These are phyloP conservation scores for Aspergillus quadricinctus DNA, from an alignment of 2,329 filamentous ascomycete genomes.

Conservation along the genomic window DNA sequence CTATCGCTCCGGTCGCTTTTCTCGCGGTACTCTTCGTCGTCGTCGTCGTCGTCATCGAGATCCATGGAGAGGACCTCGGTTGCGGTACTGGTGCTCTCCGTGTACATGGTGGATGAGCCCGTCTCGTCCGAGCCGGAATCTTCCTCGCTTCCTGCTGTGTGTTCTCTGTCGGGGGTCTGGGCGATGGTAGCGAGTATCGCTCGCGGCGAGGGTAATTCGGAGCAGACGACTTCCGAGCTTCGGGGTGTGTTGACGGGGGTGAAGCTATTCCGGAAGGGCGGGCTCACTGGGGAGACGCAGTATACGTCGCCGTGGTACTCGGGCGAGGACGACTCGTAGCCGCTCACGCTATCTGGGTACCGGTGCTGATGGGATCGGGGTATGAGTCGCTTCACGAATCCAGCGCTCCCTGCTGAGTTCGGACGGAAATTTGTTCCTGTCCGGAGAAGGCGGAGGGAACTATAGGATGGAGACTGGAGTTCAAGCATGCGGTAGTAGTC, in stretches of 20 bases:
- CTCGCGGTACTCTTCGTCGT: conserved; percentile 19
- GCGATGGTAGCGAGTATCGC: conserved; percentile 21
- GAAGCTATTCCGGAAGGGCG: conserved; percentile 36
- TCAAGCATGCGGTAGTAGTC: conserved; percentile 31
- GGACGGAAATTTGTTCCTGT: conserved; percentile 2
- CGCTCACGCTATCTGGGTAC: conserved; percentile 26
- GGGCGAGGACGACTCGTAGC: conserved; percentile 39
- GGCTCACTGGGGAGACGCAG: conserved; percentile 38
- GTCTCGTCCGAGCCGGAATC: conserved; percentile 11
- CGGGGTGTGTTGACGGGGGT: conserved; percentile 42
- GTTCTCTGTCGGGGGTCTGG: conserved; percentile 3
- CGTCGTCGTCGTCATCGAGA: conserved; percentile 12
- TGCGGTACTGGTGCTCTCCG: conserved; percentile 9
- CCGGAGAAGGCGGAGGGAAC: not conserved
- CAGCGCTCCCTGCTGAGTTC: conserved; percentile 7
- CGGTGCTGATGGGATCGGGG: conserved; percentile 19
- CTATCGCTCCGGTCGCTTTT: not conserved
- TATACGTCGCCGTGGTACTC: conserved; percentile 32
- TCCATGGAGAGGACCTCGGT: conserved; percentile 9
- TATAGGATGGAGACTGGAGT: not conserved
- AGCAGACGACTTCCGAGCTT: conserved; percentile 13
- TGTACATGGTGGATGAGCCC: conserved; percentile 8
- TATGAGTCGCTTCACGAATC: conserved; percentile 17
- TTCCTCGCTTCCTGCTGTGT: conserved; percentile 8
- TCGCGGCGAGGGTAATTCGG: conserved; percentile 17